phyloP scores from a whole-genome alignment of 2,329 filamentous ascomycete species.

The Neofusicoccum sp. region DNA sequence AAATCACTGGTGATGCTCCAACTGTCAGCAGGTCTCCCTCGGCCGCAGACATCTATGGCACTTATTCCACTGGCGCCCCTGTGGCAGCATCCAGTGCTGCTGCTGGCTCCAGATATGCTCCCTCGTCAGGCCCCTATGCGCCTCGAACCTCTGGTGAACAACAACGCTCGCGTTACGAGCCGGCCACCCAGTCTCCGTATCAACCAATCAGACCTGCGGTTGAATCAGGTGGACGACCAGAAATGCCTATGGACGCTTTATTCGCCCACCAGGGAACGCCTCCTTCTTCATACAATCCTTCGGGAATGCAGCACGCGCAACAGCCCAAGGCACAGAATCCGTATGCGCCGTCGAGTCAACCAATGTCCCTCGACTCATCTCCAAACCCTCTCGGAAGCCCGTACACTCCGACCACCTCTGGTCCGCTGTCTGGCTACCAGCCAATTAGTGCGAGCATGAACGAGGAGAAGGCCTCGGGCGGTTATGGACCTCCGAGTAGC shows the following conservation, averaged over 20 bases:
- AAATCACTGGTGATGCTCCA: constrained; percentile 65
- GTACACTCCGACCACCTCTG: constrained; percentile 11
- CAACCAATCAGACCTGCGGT: constrained; percentile 30
- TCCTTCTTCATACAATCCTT: constrained; percentile 15
- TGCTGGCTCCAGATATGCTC: constrained; percentile 40
- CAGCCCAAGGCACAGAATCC: not conserved
- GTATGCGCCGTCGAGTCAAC: constrained; percentile 3
- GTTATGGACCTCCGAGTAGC: constrained; percentile 26
- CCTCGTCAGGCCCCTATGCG: constrained; percentile 37
- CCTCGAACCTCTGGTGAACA: constrained; percentile 54
- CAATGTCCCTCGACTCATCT: not conserved
- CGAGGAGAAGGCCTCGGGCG: constrained; percentile 26
- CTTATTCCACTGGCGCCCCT: constrained; percentile 44
- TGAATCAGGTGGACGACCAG: constrained; percentile 34
- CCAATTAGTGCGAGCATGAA: constrained; percentile 19
- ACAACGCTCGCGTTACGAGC: constrained; percentile 48
- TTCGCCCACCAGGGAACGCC: constrained; percentile 31
- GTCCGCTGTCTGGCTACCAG: constrained; percentile 18
- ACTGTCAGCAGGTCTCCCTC: constrained; percentile 58
- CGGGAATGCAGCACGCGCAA: not conserved
- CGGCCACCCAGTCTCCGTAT: constrained; percentile 14
- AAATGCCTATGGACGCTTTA: constrained; percentile 15
- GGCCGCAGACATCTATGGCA: constrained; percentile 72
- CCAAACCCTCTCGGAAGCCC: constrained; percentile 17
- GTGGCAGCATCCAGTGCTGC: constrained; percentile 35